phyloP scores from a whole-genome alignment of 306 rosid genomes.

The Medicago lupulina region DNA sequence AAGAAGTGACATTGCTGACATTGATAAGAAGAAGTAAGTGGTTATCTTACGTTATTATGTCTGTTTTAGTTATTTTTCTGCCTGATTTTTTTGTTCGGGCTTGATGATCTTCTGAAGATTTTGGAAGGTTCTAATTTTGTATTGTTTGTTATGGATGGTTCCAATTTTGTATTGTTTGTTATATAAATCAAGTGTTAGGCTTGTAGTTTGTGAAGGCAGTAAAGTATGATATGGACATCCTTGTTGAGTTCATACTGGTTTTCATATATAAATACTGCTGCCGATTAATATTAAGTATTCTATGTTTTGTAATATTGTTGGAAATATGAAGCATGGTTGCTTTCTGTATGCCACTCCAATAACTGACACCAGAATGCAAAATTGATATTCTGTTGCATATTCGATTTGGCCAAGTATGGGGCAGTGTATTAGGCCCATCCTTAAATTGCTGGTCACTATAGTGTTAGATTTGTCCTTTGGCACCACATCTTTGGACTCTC shows the following conservation, averaged over 20 bases:
- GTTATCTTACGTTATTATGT: background rate
- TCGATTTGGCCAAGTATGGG: conserved; percentile 4
- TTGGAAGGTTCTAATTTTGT: background rate
- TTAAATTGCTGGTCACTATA: background rate
- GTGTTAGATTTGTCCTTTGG: background rate
- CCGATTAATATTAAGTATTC: conserved; percentile 14
- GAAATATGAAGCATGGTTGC: too few relatives aligned
- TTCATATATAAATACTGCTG: background rate
- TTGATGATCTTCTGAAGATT: background rate
- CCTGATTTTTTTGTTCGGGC: background rate
- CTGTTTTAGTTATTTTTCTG: conserved; percentile 8
- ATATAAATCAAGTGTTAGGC: background rate
- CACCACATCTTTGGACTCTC: background rate
- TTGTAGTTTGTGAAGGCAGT: background rate
- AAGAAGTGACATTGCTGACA: conserved; percentile 80
- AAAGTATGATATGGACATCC: background rate
- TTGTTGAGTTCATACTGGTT: conserved; percentile 1
- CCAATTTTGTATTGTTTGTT: background rate
- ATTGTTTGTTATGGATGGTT: background rate
- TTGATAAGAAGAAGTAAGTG: conserved; percentile 90
- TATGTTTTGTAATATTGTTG: background rate
- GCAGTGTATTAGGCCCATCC: background rate
- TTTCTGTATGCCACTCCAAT: too few relatives aligned
- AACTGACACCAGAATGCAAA: background rate
- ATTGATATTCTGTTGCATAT: background rate